A percentile compares a stretch with the other conserved stretches of the same genome.
Conservation (phyloP, 176 grass and related monocot genomes). For the bread wheat (Triticum aestivum) region IWGSC_CS_RefSeq_v2.1 NC_057810.1:68375747-68376246, state of each 20-base stretch:
- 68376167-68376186: background rate
- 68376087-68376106: background rate
- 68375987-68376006: conserved; percentile 31
- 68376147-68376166: background rate
- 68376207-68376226: background rate
- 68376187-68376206: background rate
- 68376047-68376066: background rate
- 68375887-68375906: background rate
- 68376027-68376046: background rate
- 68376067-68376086: background rate
- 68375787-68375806: conserved; percentile 58
- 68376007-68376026: conserved; percentile 48
- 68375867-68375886: background rate
- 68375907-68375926: conserved; percentile 32
- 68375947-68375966: conserved; percentile 34
- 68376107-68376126: too few relatives aligned
- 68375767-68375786: conserved; percentile 66
- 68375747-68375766: conserved; percentile 41
- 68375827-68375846: conserved; percentile 55
- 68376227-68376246: too few relatives aligned
- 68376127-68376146: background rate
- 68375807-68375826: conserved; percentile 62
- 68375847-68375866: conserved; percentile 55
- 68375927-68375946: conserved; percentile 29
- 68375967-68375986: background rate